Conservation (phyloP, 169 alveolate genomes). For the Plasmodium falciparum region DNA sequence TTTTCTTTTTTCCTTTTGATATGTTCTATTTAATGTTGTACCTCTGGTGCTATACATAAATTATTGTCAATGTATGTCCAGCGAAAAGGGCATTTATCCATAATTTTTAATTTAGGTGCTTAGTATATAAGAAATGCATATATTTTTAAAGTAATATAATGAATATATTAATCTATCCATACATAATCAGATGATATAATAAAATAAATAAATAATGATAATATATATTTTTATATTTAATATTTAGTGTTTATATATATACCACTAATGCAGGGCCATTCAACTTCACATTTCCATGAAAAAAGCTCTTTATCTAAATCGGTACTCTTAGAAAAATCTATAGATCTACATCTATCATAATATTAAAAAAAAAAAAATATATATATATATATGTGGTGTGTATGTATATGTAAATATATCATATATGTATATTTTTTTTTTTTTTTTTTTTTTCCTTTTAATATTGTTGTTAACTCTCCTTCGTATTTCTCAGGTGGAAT, state of each 20-base stretch:
- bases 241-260: constrained; percentile 1
- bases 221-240: constrained; percentile 1
- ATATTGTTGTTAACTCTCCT: constrained; percentile 41
- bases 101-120: constrained; percentile 62
- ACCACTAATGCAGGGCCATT: constrained; percentile 85
- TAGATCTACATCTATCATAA: constrained; percentile 77
- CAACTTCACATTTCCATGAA: constrained; percentile 74
- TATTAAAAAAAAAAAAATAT: constrained; percentile 18
- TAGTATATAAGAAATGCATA: constrained; percentile 7
- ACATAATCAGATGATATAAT: not conserved
- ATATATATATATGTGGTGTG: not conserved
- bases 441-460: not conserved
- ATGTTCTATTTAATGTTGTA: not conserved
- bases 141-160: constrained; percentile 1
- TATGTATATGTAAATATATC: not conserved
- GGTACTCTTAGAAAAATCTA: constrained; percentile 62
- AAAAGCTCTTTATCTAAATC: constrained; percentile 44
- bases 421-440: constrained; percentile 9
- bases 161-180: not conserved
- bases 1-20: not conserved
- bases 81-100: constrained; percentile 79
- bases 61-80: constrained; percentile 78
- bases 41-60: constrained; percentile 85
- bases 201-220: not conserved
- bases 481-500: constrained; percentile 72